phyloP scores from a whole-genome alignment of 1,139 yeast species.

The Candida pseudoviswanathii region DNA sequence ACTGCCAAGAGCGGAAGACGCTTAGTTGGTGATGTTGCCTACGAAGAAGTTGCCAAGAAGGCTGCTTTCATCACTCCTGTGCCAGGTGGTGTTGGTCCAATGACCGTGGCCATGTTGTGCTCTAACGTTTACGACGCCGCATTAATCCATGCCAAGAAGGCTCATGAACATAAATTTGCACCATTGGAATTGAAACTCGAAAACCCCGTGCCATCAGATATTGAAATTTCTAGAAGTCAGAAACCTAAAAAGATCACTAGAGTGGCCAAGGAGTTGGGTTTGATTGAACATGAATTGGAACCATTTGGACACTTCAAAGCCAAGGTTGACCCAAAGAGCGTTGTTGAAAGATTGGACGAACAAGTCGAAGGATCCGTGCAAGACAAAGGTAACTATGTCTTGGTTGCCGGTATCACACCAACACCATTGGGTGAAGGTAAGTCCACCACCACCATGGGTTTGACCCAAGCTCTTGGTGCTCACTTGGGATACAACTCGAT shows the following conservation, averaged over 20 bases:
- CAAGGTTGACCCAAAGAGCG: constrained; percentile 60
- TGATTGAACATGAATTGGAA: constrained; percentile 64
- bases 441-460: constrained; percentile 94
- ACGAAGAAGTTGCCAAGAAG: constrained; percentile 52
- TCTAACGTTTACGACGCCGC: constrained; percentile 70
- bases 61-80: constrained; percentile 76
- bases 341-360: constrained; percentile 58
- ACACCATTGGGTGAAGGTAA: constrained; percentile 99
- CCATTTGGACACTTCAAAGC: constrained; percentile 77
- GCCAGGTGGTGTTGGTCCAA: constrained; percentile 90
- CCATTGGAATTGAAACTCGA: constrained; percentile 53
- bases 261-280: constrained; percentile 67
- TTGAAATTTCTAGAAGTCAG: constrained; percentile 73
- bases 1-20: constrained; percentile 64
- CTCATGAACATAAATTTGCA: constrained; percentile 46
- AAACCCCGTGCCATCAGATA: constrained; percentile 74
- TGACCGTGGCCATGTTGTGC: constrained; percentile 84
- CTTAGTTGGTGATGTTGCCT: constrained; percentile 80
- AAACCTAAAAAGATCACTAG: constrained; percentile 65
- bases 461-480: constrained; percentile 95
- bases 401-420: constrained; percentile 97
- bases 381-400: constrained; percentile 81
- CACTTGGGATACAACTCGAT: constrained; percentile 83
- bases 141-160: constrained; percentile 51
- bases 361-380: constrained; percentile 48